Evolutionary conservation across 2,329 filamentous ascomycete species (phyloP).

Genomic region (Fusarium compactum): DNA sequence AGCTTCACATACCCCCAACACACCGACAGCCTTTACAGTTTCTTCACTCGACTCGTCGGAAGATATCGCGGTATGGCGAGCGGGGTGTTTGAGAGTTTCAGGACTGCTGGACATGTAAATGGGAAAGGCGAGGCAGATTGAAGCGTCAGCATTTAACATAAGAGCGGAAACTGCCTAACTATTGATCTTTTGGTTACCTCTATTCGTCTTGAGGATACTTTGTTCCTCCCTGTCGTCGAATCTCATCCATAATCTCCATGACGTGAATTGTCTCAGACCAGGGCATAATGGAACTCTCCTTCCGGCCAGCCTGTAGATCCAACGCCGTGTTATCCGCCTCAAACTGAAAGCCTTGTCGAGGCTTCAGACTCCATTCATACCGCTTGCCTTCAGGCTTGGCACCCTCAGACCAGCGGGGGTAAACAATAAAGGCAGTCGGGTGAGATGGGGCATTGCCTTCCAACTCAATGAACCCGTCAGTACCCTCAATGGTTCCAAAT

Average conservation of each 20-base stretch:
- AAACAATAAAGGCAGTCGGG: background rate
- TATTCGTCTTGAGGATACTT: slow-evolving; percentile 52
- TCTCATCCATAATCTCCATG: slow-evolving; percentile 73
- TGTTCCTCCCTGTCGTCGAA: slow-evolving; percentile 60
- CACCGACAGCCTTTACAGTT: no score
- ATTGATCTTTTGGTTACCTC: no score
- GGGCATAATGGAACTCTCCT: slow-evolving; percentile 75
- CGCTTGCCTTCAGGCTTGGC: background rate
- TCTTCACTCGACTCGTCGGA: no score
- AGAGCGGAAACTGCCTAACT: no score
- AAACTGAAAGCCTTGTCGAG: slow-evolving; percentile 80
- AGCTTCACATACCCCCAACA: no score
- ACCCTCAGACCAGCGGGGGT: background rate
- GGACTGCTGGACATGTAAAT: no score
- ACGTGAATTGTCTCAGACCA: slow-evolving; percentile 79
- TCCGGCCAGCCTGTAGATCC: slow-evolving; percentile 55
- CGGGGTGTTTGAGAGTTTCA: no score
- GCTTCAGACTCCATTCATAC: slow-evolving; percentile 57
- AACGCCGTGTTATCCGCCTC: slow-evolving; percentile 83
- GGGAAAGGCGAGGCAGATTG: no score
- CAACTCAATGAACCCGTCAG: background rate
- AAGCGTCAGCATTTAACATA: no score
- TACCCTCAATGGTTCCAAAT: background rate
- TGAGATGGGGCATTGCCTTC: background rate
- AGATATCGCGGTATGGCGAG: no score